Conservation (phyloP, 768 basidiomycete species). For the Exidia glandulosa region DNA sequence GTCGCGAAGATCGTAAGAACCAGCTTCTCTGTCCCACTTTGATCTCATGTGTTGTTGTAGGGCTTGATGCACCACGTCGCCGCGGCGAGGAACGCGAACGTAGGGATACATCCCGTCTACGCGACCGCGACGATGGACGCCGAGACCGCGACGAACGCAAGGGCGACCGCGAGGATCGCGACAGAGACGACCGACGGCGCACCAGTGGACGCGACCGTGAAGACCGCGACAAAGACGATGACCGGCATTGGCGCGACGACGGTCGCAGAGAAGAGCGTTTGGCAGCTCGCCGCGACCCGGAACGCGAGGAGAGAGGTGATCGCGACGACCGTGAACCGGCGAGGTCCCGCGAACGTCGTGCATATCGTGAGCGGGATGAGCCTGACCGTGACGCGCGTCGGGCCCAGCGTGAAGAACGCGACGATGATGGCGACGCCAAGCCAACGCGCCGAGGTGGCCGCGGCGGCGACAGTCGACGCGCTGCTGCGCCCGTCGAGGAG, state of each 20-base stretch:
- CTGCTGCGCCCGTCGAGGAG: constrained; percentile 23
- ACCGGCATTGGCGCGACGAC: constrained; percentile 74
- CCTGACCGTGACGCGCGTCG: background rate
- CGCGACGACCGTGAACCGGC: constrained; percentile 62
- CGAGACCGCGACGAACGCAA: background rate
- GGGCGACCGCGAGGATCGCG: constrained; percentile 7
- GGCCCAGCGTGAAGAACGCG: constrained; percentile 10
- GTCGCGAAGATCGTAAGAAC: constrained; percentile 52
- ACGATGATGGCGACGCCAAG: constrained; percentile 7
- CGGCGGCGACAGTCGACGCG: background rate
- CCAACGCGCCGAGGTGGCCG: background rate
- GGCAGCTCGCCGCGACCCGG: constrained; percentile 43
- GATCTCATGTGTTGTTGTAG: constrained; percentile 20
- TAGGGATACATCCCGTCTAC: constrained; percentile 17
- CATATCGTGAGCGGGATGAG: constrained; percentile 23
- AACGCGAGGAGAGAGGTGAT: constrained; percentile 55
- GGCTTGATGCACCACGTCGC: constrained; percentile 41
- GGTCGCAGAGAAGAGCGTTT: constrained; percentile 71
- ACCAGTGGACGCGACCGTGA: constrained; percentile 22
- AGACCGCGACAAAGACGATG: constrained; percentile 38
- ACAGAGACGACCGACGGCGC: constrained; percentile 25
- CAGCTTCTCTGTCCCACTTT: background rate
- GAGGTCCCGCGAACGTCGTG: constrained; percentile 31
- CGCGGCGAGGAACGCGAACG: constrained; percentile 57
- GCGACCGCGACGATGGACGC: constrained; percentile 28